phyloP scores from a whole-genome alignment of 306 rosid genomes.

The Aeschynomene evenia region DNA sequence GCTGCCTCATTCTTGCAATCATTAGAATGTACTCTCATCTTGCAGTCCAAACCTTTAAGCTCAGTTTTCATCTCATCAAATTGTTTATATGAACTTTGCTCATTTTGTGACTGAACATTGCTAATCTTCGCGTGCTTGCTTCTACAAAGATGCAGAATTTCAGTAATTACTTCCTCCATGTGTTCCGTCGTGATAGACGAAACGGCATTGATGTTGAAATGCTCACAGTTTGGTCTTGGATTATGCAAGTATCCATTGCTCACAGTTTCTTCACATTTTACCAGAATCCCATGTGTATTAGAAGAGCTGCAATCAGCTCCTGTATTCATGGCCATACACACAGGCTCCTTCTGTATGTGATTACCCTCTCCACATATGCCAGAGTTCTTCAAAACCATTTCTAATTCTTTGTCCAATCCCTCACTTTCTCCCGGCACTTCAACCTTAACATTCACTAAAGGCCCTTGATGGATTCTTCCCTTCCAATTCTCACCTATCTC shows the following conservation, averaged over 20 bases:
- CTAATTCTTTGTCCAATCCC: conserved; percentile 1
- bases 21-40: conserved; percentile 26
- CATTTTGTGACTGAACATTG: conserved; percentile 19
- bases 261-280: conserved; percentile 34
- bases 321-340: background rate
- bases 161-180: conserved; percentile 30
- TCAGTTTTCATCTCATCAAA: conserved; percentile 19
- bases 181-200: conserved; percentile 19
- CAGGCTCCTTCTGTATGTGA: background rate
- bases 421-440: background rate
- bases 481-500: conserved; percentile 17
- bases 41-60: conserved; percentile 28
- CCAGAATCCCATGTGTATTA: conserved; percentile 22
- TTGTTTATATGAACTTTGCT: background rate
- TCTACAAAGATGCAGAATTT: conserved; percentile 24
- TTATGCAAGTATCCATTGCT: conserved; percentile 29
- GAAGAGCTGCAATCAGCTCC: conserved; percentile 6
- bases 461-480: background rate
- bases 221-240: conserved; percentile 5
- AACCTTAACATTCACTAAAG: conserved; percentile 22
- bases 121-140: conserved; percentile 2
- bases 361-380: background rate
- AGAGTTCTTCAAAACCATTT: background rate
- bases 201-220: conserved; percentile 14
- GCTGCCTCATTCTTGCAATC: conserved; percentile 10